These are phyloP conservation scores for Wickerhamiella qilinensis DNA, from an alignment of 805 yeast genomes.

Conservation along the genomic window DNA sequence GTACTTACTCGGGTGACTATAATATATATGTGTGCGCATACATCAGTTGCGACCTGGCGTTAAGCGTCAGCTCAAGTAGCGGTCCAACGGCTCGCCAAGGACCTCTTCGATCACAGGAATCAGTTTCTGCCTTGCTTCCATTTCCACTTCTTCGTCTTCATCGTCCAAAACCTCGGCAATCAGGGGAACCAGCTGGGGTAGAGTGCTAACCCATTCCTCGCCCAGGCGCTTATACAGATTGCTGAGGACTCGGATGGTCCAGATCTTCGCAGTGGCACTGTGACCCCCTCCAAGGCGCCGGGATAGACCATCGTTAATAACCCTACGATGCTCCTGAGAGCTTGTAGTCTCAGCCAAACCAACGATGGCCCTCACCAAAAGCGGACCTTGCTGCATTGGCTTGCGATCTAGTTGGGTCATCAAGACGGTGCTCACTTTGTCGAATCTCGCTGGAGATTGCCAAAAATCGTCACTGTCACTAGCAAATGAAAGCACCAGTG, in stretches of 20 bases:
- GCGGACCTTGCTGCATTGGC: conserved; percentile 62
- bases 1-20: too few relatives aligned
- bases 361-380: conserved; percentile 64
- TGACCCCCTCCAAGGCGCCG: conserved; percentile 47
- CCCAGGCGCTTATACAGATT: conserved; percentile 80
- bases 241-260: conserved; percentile 71
- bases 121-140: conserved; percentile 77
- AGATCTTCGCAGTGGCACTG: conserved; percentile 45
- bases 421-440: conserved; percentile 44
- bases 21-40: too few relatives aligned
- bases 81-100: conserved; percentile 83
- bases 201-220: conserved; percentile 78
- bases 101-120: conserved; percentile 85
- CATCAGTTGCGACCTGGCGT: too few relatives aligned
- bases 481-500: conserved; percentile 67
- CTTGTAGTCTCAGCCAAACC: conserved; percentile 51
- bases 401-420: conserved; percentile 42
- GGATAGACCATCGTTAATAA: conserved; percentile 45
- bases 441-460: conserved; percentile 78
- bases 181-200: conserved; percentile 90
- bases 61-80: conserved; percentile 23
- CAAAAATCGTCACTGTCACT: conserved; percentile 91
- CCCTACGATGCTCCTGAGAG: conserved; percentile 49
- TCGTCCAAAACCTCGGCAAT: conserved; percentile 93
- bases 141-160: conserved; percentile 84